phyloP scores from a whole-genome alignment of 352 stramenopile genomes.

The Globisporangium apiculatum region DNA sequence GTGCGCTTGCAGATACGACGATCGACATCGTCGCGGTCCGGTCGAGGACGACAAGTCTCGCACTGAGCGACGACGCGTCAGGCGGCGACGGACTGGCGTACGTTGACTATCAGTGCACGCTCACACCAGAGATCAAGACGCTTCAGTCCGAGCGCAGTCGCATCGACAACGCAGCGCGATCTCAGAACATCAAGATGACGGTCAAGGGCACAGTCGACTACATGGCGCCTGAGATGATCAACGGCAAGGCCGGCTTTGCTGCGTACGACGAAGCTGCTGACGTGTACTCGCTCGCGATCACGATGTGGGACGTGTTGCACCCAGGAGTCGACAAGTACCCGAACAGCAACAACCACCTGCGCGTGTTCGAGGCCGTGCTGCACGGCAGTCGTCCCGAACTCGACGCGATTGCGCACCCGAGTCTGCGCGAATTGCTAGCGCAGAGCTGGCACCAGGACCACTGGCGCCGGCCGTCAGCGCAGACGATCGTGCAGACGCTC shows the following conservation, averaged over 20 bases:
- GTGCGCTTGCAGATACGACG: neutral
- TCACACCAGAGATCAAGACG: neutral
- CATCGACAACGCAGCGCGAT: no score
- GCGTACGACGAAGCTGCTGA: conserved; percentile 61
- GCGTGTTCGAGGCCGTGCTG: conserved; percentile 31
- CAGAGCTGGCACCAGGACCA: conserved; percentile 15
- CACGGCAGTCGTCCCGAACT: conserved; percentile 27
- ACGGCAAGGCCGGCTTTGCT: conserved; percentile 40
- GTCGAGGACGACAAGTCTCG: no score
- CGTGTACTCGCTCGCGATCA: conserved; percentile 69
- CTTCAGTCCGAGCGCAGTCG: neutral
- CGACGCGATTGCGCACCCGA: conserved; percentile 1
- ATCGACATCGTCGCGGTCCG: neutral
- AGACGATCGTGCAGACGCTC: conserved; percentile 18
- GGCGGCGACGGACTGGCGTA: neutral
- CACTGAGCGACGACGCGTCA: neutral
- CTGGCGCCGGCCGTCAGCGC: conserved; percentile 14
- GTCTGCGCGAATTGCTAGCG: conserved; percentile 17
- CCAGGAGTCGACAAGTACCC: conserved; percentile 44
- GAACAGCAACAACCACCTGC: conserved; percentile 24
- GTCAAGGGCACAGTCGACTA: conserved; percentile 72
- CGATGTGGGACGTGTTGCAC: conserved; percentile 72
- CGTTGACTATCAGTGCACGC: conserved; percentile 1
- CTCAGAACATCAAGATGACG: conserved; percentile 23
- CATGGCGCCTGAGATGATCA: conserved; percentile 80